Conservation (phyloP, 139 green algal species). For the Mychonastes homosphaera region DNA sequence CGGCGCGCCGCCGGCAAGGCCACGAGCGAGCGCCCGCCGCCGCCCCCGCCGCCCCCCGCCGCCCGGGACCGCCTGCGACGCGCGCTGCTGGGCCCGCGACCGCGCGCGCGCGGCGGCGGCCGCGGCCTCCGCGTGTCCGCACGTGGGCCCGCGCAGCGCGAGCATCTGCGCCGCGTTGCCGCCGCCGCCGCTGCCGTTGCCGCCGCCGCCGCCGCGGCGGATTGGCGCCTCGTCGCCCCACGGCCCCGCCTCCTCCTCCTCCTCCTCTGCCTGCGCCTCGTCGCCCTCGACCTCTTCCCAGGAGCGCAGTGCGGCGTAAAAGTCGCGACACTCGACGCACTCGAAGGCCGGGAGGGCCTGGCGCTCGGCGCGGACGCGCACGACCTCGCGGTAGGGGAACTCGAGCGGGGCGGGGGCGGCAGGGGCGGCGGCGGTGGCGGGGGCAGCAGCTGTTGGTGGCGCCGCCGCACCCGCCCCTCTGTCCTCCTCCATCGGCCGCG, state of each 20-base stretch:
- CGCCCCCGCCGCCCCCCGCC: not conserved
- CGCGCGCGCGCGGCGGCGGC: no score
- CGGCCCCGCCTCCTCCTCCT: not conserved
- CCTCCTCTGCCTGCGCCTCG: not conserved
- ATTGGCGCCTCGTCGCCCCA: not conserved
- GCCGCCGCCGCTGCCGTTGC: not conserved
- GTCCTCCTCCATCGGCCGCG: not conserved
- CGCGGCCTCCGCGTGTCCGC: no score
- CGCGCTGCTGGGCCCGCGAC: no score
- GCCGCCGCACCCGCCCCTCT: not conserved
- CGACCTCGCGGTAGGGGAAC: constrained; percentile 16
- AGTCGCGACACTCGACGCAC: constrained; percentile 16
- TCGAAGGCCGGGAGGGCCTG: constrained; percentile 15
- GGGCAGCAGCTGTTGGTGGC: not conserved
- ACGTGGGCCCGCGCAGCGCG: no score
- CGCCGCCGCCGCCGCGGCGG: constrained; percentile 2
- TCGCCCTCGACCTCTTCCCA: constrained; percentile 3
- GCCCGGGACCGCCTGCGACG: not conserved
- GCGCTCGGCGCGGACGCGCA: constrained; percentile 12
- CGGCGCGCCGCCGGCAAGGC: no score
- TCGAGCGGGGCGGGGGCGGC: no score
- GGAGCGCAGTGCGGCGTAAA: constrained; percentile 9
- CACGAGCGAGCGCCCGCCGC: no score
- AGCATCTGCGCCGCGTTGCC: no score
- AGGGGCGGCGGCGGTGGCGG: no score